Evolutionary conservation across 805 yeast genomes (phyloP), one percentile per base, ranked within the genome.

Genomic region (Spathaspora passalidarum): DNA sequence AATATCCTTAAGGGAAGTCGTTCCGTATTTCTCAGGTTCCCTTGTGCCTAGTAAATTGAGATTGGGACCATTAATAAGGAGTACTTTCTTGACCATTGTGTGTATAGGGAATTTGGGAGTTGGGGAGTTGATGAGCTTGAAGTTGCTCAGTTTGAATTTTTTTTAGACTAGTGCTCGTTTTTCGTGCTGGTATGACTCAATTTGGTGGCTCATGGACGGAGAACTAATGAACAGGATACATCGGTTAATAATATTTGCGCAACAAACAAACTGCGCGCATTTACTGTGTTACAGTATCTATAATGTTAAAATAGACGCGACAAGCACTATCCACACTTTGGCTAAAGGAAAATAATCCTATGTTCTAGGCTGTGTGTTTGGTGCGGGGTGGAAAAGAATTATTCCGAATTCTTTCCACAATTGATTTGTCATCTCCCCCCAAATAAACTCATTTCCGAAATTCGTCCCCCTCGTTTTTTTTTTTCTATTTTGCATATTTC

Each of bases 1-100:
- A 16, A 76, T 62, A 38, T 75, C 76, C 6, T 57, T 51, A 25
- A 76, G 55, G 1, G 78, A 66, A 0, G 75, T 72, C 17, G 77
- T 66, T 8, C 80, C 80, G 51, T 76, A 76, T 48, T 75, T 75
- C 51, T 73, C 78, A 3, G 80, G 80, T 50, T 73, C 78, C 54
- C 78, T 63, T 2, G 62, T 61, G 14, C 80, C 80, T 44, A 76
- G 63, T n/a, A 76, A 60, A 51, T 75, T 75, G 52, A 75, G 61
- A 56, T 75, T 75, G 35, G 80, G 80, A 9, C 80, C 80, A 52
- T 75, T 76, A 36, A 75, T 59, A 13, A 75, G 63, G 14, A 75
- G 61, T n/a, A 75, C 72, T 51, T 67, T 67, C 44, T 68, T 65
- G 2, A 65, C 73, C 73, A 68, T 68, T 22, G 11, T 39, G 34